Conservation (phyloP, 208 protist genomes). For the Crithidia bombi region DNA sequence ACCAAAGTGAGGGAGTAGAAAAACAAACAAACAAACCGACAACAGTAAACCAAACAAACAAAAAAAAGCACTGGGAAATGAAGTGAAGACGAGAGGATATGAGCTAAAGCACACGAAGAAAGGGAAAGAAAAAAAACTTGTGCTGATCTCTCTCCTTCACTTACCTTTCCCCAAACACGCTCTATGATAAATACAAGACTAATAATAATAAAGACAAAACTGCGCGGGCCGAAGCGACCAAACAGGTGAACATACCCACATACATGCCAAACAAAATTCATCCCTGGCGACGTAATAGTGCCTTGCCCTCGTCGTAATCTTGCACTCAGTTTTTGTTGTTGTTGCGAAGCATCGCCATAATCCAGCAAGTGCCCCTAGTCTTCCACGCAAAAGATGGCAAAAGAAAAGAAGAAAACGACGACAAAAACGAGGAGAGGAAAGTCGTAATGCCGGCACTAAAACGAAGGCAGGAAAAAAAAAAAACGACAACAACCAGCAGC, state of each 20-base stretch:
- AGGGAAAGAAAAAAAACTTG: conserved; percentile 13
- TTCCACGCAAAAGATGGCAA: too few relatives aligned
- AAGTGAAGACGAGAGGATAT: background rate
- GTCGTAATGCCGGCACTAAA: too few relatives aligned
- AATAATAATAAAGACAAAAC: background rate
- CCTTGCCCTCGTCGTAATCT: too few relatives aligned
- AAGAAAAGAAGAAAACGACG: background rate
- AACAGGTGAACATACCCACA: background rate
- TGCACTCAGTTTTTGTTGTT: too few relatives aligned
- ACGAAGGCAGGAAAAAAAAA: background rate
- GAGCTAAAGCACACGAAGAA: background rate
- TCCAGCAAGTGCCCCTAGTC: too few relatives aligned
- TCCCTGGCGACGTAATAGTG: too few relatives aligned
- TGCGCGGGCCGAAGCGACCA: too few relatives aligned
- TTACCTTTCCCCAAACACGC: background rate
- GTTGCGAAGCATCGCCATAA: too few relatives aligned
- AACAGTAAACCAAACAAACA: background rate
- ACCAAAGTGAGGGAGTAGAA: background rate
- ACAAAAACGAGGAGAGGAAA: background rate
- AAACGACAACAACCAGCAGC: background rate
- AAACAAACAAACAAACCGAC: background rate
- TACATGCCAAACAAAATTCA: background rate
- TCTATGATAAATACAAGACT: background rate
- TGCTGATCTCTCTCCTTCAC: background rate
- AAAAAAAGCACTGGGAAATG: too few relatives aligned